A percentile compares a stretch with the other conserved stretches of the same genome.
Conservation (phyloP, 2,329 filamentous ascomycete genomes). For the Ophiostoma novo-ulmi region DNA sequence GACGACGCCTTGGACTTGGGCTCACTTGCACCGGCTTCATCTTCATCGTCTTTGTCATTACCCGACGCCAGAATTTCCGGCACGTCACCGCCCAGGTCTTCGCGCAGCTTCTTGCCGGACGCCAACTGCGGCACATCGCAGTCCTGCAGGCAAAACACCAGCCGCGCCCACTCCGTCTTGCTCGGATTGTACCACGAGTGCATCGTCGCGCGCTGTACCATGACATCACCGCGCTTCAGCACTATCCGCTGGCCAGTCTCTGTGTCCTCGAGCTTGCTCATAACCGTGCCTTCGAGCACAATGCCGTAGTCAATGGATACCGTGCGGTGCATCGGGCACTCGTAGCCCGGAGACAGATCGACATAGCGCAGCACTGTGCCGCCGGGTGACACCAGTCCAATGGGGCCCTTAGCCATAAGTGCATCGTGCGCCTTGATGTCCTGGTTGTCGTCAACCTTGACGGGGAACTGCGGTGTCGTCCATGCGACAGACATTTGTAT, state of each 20-base stretch:
- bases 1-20: background rate
- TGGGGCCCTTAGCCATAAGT: constrained; percentile 22
- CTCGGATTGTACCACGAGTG: constrained; percentile 50
- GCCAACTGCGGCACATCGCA: constrained; percentile 28
- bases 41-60: constrained; percentile 3
- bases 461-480: constrained; percentile 26
- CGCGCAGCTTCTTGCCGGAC: constrained; percentile 22
- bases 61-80: constrained; percentile 17
- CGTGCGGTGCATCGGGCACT: constrained; percentile 34
- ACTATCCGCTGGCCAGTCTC: constrained; percentile 23
- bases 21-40: background rate
- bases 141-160: constrained; percentile 42
- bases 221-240: constrained; percentile 33
- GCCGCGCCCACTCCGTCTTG: constrained; percentile 44
- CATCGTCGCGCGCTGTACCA: constrained; percentile 45
- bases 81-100: constrained; percentile 25
- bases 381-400: constrained; percentile 26
- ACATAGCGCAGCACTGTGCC: constrained; percentile 31
- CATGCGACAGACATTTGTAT: constrained; percentile 28
- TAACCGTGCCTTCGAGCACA: constrained; percentile 27
- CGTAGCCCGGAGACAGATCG: constrained; percentile 33
- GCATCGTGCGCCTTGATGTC: constrained; percentile 27
- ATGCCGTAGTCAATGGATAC: constrained; percentile 30
- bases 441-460: constrained; percentile 25
- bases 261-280: constrained; percentile 25